These are phyloP conservation scores for Protomyces macrosporus DNA, from an alignment of 1,139 yeast species.

Conservation along the genomic window DNA sequence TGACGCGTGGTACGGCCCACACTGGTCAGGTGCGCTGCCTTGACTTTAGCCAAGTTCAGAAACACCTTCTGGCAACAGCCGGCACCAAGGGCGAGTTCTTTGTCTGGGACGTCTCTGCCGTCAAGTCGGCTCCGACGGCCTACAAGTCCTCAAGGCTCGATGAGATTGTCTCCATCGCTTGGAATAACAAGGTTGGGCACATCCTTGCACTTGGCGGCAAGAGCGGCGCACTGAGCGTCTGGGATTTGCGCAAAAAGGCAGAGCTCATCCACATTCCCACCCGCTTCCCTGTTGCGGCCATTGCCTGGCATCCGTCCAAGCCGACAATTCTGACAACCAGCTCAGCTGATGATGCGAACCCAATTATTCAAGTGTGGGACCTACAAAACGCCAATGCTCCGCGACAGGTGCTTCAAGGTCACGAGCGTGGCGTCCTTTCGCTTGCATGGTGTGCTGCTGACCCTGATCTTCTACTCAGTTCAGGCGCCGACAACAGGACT, in stretches of 20 bases:
- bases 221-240: constrained; percentile 79
- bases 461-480: constrained; percentile 67
- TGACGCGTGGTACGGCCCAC: constrained; percentile 51
- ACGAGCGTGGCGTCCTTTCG: constrained; percentile 79
- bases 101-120: constrained; percentile 74
- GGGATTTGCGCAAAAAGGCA: constrained; percentile 85
- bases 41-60: constrained; percentile 70
- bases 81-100: constrained; percentile 70
- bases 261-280: constrained; percentile 78
- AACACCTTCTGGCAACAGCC: constrained; percentile 74
- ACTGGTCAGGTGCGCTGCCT: constrained; percentile 66
- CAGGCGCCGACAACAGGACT: constrained; percentile 88
- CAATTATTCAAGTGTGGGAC: constrained; percentile 87
- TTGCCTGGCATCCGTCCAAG: constrained; percentile 73
- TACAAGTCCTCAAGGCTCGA: constrained; percentile 67
- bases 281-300: constrained; percentile 37
- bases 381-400: constrained; percentile 89
- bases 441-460: constrained; percentile 92
- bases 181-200: constrained; percentile 83
- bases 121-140: constrained; percentile 57
- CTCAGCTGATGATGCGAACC: constrained; percentile 71
- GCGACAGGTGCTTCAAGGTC: constrained; percentile 68
- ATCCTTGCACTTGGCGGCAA: constrained; percentile 86
- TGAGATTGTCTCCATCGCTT: constrained; percentile 73
- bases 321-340: constrained; percentile 84